A percentile compares a stretch with the other conserved stretches of the same genome.
These are phyloP conservation scores for Penicillium sp. DNA, from an alignment of 2,329 filamentous ascomycete species.

Conservation along the genomic window DNA sequence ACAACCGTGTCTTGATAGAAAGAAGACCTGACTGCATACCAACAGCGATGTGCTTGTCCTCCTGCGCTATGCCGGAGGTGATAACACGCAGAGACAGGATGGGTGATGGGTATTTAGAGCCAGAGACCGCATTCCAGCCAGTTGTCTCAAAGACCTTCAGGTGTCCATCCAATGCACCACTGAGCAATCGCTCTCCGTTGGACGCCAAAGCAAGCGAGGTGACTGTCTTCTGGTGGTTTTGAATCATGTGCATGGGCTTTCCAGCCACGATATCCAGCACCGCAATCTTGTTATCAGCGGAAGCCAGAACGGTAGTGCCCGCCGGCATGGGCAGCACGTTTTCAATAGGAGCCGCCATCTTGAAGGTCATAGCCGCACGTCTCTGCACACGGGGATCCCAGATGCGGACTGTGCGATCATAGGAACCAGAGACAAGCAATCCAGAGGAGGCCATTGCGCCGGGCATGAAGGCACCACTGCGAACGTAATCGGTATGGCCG, in stretches of 20 bases:
- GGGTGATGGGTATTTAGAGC: conserved; percentile 88
- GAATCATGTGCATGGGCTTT: conserved; percentile 80
- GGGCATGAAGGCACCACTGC: conserved; percentile 83
- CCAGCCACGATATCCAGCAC: conserved; percentile 92
- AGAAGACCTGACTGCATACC: conserved; percentile 94
- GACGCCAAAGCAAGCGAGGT: conserved; percentile 82
- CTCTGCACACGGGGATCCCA: conserved; percentile 82
- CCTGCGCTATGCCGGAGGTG: conserved; percentile 62
- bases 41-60: conserved; percentile 91
- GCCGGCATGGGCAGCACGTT: conserved; percentile 82
- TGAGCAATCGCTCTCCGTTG: conserved; percentile 76
- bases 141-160: conserved; percentile 96
- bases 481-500: conserved; percentile 91
- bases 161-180: conserved; percentile 89
- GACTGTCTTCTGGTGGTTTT: conserved; percentile 97
- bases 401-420: conserved; percentile 87
- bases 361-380: conserved; percentile 83
- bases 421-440: conserved; percentile 84
- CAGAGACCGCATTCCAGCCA: conserved; percentile 94
- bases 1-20: conserved; percentile 84
- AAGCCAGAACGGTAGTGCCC: conserved; percentile 81
- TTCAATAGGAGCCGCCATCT: conserved; percentile 87
- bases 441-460: conserved; percentile 60
- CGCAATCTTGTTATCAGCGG: conserved; percentile 81
- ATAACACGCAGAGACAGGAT: conserved; percentile 83